phyloP scores from a whole-genome alignment of 306 rosid species.

The Gleditsia sinensis region DNA sequence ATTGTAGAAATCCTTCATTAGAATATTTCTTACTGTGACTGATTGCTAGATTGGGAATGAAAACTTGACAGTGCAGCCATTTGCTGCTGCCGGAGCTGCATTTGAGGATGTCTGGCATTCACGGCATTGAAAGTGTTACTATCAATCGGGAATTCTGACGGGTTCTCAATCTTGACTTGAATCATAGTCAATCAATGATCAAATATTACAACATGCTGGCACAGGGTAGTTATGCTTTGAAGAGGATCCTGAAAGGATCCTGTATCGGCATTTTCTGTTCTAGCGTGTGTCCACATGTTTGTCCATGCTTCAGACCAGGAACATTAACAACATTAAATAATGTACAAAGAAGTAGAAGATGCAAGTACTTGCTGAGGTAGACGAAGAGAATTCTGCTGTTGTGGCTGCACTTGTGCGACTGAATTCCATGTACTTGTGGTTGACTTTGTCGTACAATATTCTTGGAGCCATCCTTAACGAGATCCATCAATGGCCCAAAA shows the following conservation, averaged over 20 bases:
- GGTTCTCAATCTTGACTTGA: constrained; percentile 84
- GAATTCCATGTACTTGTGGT: constrained; percentile 67
- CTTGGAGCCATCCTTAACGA: constrained; percentile 77
- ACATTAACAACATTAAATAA: constrained; percentile 23
- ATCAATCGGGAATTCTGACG: constrained; percentile 69
- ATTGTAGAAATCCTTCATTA: constrained; percentile 23
- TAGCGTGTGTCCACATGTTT: background rate
- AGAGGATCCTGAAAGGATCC: constrained; percentile 7
- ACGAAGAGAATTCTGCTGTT: constrained; percentile 65
- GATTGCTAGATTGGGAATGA: constrained; percentile 62
- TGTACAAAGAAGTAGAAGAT: constrained; percentile 23
- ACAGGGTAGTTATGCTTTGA: constrained; percentile 18
- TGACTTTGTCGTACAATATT: constrained; percentile 63
- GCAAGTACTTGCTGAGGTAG: constrained; percentile 67
- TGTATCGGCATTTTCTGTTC: background rate
- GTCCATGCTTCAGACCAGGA: constrained; percentile 23
- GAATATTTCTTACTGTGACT: constrained; percentile 63
- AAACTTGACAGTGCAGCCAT: constrained; percentile 66
- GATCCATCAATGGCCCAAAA: constrained; percentile 67
- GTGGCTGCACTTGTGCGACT: constrained; percentile 68
- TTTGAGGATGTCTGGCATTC: constrained; percentile 61
- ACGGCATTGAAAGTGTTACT: constrained; percentile 53
- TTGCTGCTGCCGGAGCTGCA: constrained; percentile 85
- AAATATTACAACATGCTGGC: constrained; percentile 5
- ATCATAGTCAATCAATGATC: background rate